Evolutionary conservation across 2,329 filamentous ascomycete species (phyloP).

Genomic region (Xylariaceae sp.): DNA sequence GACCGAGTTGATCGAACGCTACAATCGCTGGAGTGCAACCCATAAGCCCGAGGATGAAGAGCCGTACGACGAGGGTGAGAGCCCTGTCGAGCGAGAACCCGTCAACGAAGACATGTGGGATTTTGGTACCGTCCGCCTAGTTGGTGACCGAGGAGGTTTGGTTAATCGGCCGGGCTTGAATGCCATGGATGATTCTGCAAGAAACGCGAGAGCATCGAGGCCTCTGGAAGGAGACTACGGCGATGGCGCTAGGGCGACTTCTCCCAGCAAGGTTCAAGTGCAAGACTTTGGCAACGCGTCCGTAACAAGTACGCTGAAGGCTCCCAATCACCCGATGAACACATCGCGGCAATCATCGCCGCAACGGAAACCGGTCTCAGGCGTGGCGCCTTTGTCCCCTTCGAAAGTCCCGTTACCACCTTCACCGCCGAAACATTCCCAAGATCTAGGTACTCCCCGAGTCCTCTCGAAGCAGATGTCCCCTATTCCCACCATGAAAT

Average conservation of each 20-base stretch:
- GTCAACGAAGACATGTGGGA: constrained; percentile 92
- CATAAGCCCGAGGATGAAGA: constrained; percentile 75
- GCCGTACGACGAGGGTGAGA: constrained; percentile 60
- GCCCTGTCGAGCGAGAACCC: constrained; percentile 57
- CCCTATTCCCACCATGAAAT: constrained; percentile 50
- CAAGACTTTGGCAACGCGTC: constrained; percentile 48
- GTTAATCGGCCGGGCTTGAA: constrained; percentile 61
- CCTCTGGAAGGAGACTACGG: constrained; percentile 57
- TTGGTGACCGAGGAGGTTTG: constrained; percentile 65
- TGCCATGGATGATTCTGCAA: constrained; percentile 77
- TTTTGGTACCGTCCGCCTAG: constrained; percentile 90
- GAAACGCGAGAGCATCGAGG: constrained; percentile 70
- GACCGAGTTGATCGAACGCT: constrained; percentile 91
- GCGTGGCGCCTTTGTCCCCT: constrained; percentile 50
- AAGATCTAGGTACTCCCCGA: constrained; percentile 50
- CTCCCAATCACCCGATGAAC: constrained; percentile 42
- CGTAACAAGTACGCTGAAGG: constrained; percentile 59
- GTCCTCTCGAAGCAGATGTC: constrained; percentile 50
- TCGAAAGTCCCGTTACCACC: constrained; percentile 63
- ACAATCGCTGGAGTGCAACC: constrained; percentile 82
- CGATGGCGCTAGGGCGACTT: constrained; percentile 53
- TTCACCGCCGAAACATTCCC: constrained; percentile 55
- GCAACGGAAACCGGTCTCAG: constrained; percentile 57
- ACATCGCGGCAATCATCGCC: constrained; percentile 63
- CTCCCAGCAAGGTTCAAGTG: constrained; percentile 54